Base-by-base conservation (phyloP, 2,329 filamentous ascomycete genomes). In the Xylariales sp. region DNA sequence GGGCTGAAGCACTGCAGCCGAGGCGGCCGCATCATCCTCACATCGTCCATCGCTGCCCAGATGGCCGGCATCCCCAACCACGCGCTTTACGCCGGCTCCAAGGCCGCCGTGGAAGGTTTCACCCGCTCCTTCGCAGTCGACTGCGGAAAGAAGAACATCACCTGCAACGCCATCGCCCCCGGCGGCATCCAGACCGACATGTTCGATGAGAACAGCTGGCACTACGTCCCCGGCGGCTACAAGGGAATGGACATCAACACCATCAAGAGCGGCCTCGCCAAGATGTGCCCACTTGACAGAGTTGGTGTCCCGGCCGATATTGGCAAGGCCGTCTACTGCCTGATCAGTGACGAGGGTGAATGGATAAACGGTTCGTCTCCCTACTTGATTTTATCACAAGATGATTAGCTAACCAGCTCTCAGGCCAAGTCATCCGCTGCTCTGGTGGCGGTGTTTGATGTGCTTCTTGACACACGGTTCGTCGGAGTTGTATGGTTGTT, bases 121-220 rank as follows among this genome's bases (percentile, higher is more conserved):
- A 79, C 82, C 56, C 83, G 84, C 63, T 74, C 76, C 19, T 85
- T 87, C 55, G 78, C 82, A 6, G 83, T 82, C 39, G 83, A 87
- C 63, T 85, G 82, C 60, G 83, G 83, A 44, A 71, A 70, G 53
- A 74, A 76, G 54, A 74, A 78, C 38, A 80, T 86, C 56, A 86
- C 82, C 0, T 82, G 84, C 63, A 87, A 87, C 54, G 82, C 80
- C 49, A 80, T 86, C 34, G 83, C 83, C 2, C 83, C 83, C 2
- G 82, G 82, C 42, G 82, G 82, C 32, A 81, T 86, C 68, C 84
- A 86, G 73, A 81, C 73, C 31, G 85, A 88, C 61, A 88, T 88
- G 84, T 88, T 84, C 67, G 73, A 81, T 46, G 73, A 78, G 62
- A 84, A 84, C 61, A 73, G 79, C 18, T 82, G 78, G 78, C 75